phyloP scores from a whole-genome alignment of 1,139 yeast species.

The Blastobotrys buckinghamii region DNA sequence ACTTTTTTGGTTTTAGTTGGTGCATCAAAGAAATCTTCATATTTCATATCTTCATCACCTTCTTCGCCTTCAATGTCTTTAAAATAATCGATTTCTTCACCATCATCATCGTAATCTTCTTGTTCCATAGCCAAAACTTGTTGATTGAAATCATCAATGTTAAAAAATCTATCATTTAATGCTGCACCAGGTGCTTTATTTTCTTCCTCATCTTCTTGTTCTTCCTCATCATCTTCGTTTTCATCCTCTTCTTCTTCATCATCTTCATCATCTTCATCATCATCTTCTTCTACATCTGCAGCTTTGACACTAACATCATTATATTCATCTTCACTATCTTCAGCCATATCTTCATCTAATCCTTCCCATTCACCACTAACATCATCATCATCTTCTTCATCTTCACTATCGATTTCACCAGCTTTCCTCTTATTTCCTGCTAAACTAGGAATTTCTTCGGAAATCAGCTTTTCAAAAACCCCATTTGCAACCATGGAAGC shows the following conservation, averaged over 20 bases:
- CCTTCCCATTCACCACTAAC: constrained; percentile 10
- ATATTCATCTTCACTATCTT: constrained; percentile 15
- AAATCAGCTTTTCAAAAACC: constrained; percentile 51
- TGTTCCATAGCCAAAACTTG: constrained; percentile 71
- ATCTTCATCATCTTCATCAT: constrained; percentile 7
- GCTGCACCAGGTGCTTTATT: constrained; percentile 51
- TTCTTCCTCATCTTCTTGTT: constrained; percentile 24
- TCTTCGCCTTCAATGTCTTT: constrained; percentile 52
- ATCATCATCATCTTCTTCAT: neutral
- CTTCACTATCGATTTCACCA: constrained; percentile 23
- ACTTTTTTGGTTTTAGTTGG: constrained; percentile 25
- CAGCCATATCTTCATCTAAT: constrained; percentile 18
- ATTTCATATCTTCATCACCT: constrained; percentile 30
- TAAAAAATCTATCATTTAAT: constrained; percentile 78
- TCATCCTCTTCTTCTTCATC: constrained; percentile 17
- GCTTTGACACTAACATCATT: constrained; percentile 6
- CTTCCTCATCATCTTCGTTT: constrained; percentile 22
- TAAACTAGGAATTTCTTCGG: constrained; percentile 23
- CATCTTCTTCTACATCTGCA: constrained; percentile 14
- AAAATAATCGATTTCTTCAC: constrained; percentile 64
- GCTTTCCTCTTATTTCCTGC: constrained; percentile 12
- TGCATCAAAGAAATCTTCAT: constrained; percentile 38
- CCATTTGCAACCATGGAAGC: constrained; percentile 76
- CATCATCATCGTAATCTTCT: constrained; percentile 39
- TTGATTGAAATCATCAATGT: constrained; percentile 77